Percentiles rank a stretch among this genome's conserved stretches.
These are phyloP conservation scores for Trapa incisa DNA, from an alignment of 345 rosid genomes.

Conservation along the genomic window DNA sequence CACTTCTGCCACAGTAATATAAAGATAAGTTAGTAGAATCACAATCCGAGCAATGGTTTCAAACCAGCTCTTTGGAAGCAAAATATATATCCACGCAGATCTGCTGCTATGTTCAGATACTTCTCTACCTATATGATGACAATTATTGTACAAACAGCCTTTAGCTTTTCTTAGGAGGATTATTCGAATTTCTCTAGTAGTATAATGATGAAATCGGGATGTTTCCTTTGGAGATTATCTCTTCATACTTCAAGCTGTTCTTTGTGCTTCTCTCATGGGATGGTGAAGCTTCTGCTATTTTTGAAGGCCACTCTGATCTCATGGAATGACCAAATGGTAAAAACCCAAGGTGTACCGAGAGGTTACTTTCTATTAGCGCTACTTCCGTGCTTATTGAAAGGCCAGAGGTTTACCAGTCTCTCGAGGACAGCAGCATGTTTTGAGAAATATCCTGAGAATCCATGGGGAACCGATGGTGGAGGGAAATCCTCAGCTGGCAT, in stretches of 20 bases:
- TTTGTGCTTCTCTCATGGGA: background rate
- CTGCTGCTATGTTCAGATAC: background rate
- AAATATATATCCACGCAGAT: background rate
- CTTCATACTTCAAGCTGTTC: background rate
- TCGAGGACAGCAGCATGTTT: constrained; percentile 82
- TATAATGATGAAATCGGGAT: background rate
- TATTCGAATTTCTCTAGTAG: background rate
- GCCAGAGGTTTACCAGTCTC: constrained; percentile 71
- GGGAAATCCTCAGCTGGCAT: constrained; percentile 99
- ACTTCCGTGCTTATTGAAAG: constrained; percentile 39
- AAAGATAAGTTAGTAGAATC: background rate
- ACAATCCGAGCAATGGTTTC: background rate
- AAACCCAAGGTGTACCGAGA: background rate
- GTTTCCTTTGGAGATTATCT: background rate
- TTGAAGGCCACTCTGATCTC: background rate
- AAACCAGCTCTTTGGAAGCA: background rate
- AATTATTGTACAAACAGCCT: background rate
- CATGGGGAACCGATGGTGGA: constrained; percentile 66
- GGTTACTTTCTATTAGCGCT: constrained; percentile 25
- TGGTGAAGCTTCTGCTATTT: background rate
- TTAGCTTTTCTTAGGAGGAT: background rate
- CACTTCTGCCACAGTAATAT: background rate
- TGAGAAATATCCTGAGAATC: constrained; percentile 87
- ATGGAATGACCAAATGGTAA: background rate
- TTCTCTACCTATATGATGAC: background rate